Base-by-base conservation (phyloP, 2,329 filamentous ascomycete genomes). In the Cercospora berteroae region DNA sequence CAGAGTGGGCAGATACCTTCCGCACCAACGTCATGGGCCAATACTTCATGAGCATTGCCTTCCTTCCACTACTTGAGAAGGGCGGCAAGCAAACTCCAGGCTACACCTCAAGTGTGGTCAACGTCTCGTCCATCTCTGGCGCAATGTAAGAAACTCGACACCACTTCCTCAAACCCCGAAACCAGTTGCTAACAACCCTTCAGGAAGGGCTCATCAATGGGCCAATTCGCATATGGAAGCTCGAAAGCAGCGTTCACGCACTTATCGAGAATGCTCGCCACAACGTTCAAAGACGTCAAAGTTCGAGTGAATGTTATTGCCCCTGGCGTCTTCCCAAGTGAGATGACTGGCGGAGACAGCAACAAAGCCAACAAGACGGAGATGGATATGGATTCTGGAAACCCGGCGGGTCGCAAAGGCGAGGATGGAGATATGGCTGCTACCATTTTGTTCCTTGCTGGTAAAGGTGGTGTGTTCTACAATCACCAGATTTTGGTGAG, bases 31-130 rank as follows among this genome's bases (percentile, higher is more conserved):
- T 85, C 33, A 81, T 80, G 0, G 81, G 80, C 36, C 79, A 81
- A 27, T 87, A 83, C 76, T 86, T 84, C 76, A 83, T 84, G 69
- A 81, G 82, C 18, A 84, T 85, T 69, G 84, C 83, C 1, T 84
- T 88, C 73, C 77, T 87, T 2, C 85, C 85, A 0, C 77, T 86
- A 2, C 79, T 87, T 1, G 82, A 81, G 1, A 85, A 84, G 66
- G 84, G 83, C 5, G 74, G 77, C 10, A 75, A 79, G 2, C 75
- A 79, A 4, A 83, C 82, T 0, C 81, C 81, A 0, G 83, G 83
- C 4, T 85, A 84, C 72, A 80, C 80, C 0, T 82, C 82, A 3
- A 81, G 77, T 18, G 79, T 88, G 27, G 81, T 88, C 69, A 87
- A 87, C 62, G 82, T 87, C 58, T 79, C 80, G 44, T 84, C 81